Conservation (phyloP, 2,329 filamentous ascomycete species). For the Aspergillus flavus region DNA sequence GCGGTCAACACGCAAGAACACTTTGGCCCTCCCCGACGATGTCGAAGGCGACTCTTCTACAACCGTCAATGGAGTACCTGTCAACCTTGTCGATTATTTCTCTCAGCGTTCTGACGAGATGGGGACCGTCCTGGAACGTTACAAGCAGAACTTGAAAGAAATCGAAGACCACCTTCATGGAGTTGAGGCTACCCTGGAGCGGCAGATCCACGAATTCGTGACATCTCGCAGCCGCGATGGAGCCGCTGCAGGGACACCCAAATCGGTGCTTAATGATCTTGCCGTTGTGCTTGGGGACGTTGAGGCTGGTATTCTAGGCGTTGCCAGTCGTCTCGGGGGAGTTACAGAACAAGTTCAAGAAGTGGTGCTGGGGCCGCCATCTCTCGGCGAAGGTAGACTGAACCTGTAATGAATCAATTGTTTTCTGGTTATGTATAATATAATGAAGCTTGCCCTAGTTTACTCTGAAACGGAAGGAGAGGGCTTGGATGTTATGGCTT, state of each 20-base stretch:
- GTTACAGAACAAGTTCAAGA: slow-evolving; percentile 64
- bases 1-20: slow-evolving; percentile 46
- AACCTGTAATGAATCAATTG: slow-evolving; percentile 18
- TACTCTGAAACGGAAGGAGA: not conserved
- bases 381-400: slow-evolving; percentile 29
- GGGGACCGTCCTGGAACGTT: slow-evolving; percentile 58
- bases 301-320: slow-evolving; percentile 65
- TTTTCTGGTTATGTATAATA: slow-evolving; percentile 14
- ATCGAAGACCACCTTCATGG: slow-evolving; percentile 67
- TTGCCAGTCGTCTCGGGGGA: slow-evolving; percentile 62
- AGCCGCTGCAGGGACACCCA: slow-evolving; percentile 46
- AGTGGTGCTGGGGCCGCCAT: slow-evolving; percentile 51
- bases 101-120: slow-evolving; percentile 65
- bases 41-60: slow-evolving; percentile 44
- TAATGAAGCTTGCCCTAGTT: slow-evolving; percentile 6
- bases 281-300: slow-evolving; percentile 65
- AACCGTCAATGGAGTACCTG: slow-evolving; percentile 54
- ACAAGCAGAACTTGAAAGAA: slow-evolving; percentile 62
- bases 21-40: slow-evolving; percentile 51
- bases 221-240: slow-evolving; percentile 45
- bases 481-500: slow-evolving; percentile 3
- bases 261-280: slow-evolving; percentile 48
- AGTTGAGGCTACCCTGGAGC: slow-evolving; percentile 62
- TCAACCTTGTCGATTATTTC: slow-evolving; percentile 66
- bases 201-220: slow-evolving; percentile 61